Evolutionary conservation across 768 basidiomycete genomes (phyloP).

Genomic region (Naematelia encephala): DNA sequence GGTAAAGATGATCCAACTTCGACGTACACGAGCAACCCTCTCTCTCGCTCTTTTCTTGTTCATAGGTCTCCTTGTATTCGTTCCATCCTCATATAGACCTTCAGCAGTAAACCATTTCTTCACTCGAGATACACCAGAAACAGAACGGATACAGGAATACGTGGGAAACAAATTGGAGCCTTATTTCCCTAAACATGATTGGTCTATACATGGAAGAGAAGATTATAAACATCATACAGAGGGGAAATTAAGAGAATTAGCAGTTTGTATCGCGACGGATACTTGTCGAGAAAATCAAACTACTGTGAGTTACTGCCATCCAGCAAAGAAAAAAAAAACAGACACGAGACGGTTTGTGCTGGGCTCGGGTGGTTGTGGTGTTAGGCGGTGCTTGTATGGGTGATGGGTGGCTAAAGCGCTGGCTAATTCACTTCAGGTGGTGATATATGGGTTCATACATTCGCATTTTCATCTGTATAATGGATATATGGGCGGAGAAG

Average conservation of each 20-base stretch:
- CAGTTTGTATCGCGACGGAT: conserved; percentile 15
- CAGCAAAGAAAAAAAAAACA: no score
- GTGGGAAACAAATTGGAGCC: background rate
- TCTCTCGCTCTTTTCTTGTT: background rate
- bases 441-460: conserved; percentile 13
- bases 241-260: conserved; percentile 13
- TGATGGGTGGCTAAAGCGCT: background rate
- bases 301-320: conserved; percentile 18
- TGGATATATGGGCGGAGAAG: conserved; percentile 21
- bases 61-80: background rate
- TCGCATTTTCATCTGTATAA: conserved; percentile 16
- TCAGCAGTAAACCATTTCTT: background rate
- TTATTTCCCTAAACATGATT: conserved; percentile 7
- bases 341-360: no score
- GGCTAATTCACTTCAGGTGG: conserved; percentile 2
- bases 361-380: no score
- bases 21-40: background rate
- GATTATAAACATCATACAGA: conserved; percentile 17
- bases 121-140: background rate
- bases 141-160: background rate
- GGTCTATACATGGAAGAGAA: conserved; percentile 12
- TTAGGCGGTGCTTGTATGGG: background rate
- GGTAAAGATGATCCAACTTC: background rate
- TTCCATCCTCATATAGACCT: background rate
- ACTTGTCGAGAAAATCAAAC: conserved; percentile 20